These are phyloP conservation scores for Lasiosphaeriaceae sp. DNA, from an alignment of 495 filamentous ascomycete genomes.

Conservation along the genomic window DNA sequence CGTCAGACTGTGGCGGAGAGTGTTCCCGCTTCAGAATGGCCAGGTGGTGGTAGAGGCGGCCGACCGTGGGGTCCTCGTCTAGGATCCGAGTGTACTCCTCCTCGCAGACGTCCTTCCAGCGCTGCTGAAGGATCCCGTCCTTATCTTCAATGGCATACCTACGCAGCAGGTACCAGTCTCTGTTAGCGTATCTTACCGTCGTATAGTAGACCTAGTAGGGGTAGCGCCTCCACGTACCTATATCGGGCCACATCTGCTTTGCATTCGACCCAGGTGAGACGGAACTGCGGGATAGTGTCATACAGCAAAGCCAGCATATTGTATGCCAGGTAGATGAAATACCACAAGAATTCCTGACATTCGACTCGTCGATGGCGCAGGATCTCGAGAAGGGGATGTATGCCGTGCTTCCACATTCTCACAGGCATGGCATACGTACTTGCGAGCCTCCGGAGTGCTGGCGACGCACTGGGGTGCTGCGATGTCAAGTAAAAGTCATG, in stretches of 20 bases:
- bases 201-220: background rate
- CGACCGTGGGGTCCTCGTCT: slow-evolving; percentile 61
- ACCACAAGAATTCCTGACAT: slow-evolving; percentile 45
- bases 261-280: slow-evolving; percentile 82
- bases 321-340: slow-evolving; percentile 71
- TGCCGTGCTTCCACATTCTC: slow-evolving; percentile 79
- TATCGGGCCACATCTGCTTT: slow-evolving; percentile 63
- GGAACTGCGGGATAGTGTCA: slow-evolving; percentile 66
- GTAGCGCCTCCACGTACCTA: background rate
- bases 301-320: slow-evolving; percentile 68
- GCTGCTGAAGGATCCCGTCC: slow-evolving; percentile 32
- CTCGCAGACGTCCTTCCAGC: background rate
- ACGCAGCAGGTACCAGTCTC: slow-evolving; percentile 4
- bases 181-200: background rate
- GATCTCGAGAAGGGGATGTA: slow-evolving; percentile 73
- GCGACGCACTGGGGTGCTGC: slow-evolving; percentile 67
- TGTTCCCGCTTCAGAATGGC: slow-evolving; percentile 66
- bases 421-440: slow-evolving; percentile 77
- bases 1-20: background rate
- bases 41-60: slow-evolving; percentile 74
- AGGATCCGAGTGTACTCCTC: background rate
- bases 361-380: slow-evolving; percentile 62
- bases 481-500: slow-evolving; percentile 78
- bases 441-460: slow-evolving; percentile 52
- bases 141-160: slow-evolving; percentile 69